phyloP scores from a whole-genome alignment of 805 yeast species.

The Saccharomyces eubayanus region DNA sequence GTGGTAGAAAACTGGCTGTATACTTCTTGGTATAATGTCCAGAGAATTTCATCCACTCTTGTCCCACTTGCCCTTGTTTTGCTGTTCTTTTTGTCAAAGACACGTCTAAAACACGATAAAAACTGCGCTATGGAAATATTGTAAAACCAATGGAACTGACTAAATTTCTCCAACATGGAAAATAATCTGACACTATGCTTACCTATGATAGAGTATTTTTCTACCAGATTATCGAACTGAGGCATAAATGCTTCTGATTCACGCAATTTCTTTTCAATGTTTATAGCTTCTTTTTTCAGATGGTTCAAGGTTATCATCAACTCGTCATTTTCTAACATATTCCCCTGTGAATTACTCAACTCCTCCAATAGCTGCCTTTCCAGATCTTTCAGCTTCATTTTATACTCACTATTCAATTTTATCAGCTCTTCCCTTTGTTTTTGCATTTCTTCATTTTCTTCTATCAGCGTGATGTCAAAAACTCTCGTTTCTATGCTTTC shows the following conservation, averaged over 20 bases:
- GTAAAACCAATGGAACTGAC: constrained; percentile 44
- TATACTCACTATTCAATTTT: constrained; percentile 52
- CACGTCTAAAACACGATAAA: constrained; percentile 27
- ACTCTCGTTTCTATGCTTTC: constrained; percentile 58
- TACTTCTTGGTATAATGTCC: constrained; percentile 38
- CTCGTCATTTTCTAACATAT: constrained; percentile 58
- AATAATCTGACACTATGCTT: constrained; percentile 44
- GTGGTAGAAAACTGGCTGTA: constrained; percentile 42
- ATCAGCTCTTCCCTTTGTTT: constrained; percentile 44
- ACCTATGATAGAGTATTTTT: constrained; percentile 48
- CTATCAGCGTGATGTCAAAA: constrained; percentile 45
- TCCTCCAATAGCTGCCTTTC: constrained; percentile 53
- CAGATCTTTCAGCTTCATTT: constrained; percentile 41
- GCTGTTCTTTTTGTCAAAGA: constrained; percentile 19
- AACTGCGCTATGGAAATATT: constrained; percentile 46
- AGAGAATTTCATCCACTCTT: constrained; percentile 30
- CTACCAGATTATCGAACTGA: constrained; percentile 42
- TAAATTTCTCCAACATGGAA: constrained; percentile 37
- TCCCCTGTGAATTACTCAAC: constrained; percentile 49
- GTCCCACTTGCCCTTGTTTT: neutral
- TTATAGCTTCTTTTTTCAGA: constrained; percentile 54
- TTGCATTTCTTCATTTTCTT: constrained; percentile 61
- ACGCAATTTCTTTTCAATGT: constrained; percentile 43
- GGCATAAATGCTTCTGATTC: constrained; percentile 50
- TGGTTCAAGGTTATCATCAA: constrained; percentile 52